Evolutionary conservation across 2,329 filamentous ascomycete species (phyloP), one percentile per base, ranked within the genome.

Genomic region (Pseudopithomyces chartarum): DNA sequence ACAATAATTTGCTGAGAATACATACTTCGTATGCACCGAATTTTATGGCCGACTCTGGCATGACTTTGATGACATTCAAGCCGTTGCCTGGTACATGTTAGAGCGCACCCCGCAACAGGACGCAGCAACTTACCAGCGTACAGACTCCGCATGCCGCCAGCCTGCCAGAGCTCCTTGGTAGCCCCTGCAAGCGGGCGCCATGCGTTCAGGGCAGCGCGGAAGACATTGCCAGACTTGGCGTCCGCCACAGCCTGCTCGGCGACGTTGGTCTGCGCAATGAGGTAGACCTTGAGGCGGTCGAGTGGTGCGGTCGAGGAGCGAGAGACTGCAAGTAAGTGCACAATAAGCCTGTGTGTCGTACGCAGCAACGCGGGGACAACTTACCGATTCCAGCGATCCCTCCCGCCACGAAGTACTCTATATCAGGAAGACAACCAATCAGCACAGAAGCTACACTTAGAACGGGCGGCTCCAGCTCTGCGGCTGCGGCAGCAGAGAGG

Each of bases 391-490:
- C 95, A 75, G 94, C 92, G 74, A 96, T 83, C 77, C 92, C 95
- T 82, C 95, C 95, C 76, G 95, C 95, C 80, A 96, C 79, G 79
- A 98, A 99, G 81, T 98, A 99, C 85, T 95, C 95, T 96, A 90
- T 84, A 87, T 92, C 86, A 77, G 90, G 91, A 77, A 92, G 82
- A 76, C 78, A 79, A 74, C 75, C 74, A 82, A 89, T 83, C 78
- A 83, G 81, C 79, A 75, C 75, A 61, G 77, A 68, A 71, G 74
- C 73, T 66, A 78, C 66, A 68, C 64, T 70, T 67, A 70, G 65
- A 65, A 67, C 39, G 60, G 67, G 53, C 50, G 61, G 62, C 59
- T 57, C 62, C 42, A 67, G 69, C 60, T 64, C 64, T 61, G 74
- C 67, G 61, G 56, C 55, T 55, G 68, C 54, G 56, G 67, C 57